phyloP scores from a whole-genome alignment of 441 rosid species.

The Erodium trifolium region DNA sequence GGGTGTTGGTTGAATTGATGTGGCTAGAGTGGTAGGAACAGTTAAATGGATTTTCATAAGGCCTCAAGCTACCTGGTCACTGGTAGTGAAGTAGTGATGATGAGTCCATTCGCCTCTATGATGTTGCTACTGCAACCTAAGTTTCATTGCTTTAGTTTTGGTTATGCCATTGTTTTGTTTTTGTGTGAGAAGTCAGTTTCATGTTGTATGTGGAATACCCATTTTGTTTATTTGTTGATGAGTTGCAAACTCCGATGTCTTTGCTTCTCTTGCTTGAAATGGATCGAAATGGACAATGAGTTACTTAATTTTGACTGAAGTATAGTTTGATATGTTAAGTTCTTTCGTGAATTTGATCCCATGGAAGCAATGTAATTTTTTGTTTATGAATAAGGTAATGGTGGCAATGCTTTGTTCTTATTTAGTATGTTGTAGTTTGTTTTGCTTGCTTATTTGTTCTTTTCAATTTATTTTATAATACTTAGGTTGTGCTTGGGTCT shows the following conservation, averaged over 20 bases:
- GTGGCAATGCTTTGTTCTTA: background rate
- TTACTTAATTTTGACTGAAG: background rate
- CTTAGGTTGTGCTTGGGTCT: background rate
- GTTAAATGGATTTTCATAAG: slow-evolving; percentile 88
- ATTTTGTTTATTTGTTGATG: too few relatives aligned
- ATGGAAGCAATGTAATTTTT: background rate
- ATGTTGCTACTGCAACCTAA: slow-evolving; percentile 73
- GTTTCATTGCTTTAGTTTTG: slow-evolving; percentile 14
- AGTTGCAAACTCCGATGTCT: background rate
- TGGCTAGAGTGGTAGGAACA: slow-evolving; percentile 67
- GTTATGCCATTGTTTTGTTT: background rate
- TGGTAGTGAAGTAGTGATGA: slow-evolving; percentile 95
- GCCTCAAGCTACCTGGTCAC: slow-evolving; percentile 72
- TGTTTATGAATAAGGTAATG: background rate
- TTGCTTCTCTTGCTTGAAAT: background rate
- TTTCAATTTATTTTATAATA: slow-evolving; percentile 5
- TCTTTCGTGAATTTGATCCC: background rate
- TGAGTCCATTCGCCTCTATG: slow-evolving; percentile 89
- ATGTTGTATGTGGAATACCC: background rate
- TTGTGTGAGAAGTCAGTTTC: background rate
- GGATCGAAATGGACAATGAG: too few relatives aligned
- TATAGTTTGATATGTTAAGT: background rate
- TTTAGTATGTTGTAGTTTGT: background rate
- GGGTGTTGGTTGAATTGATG: background rate
- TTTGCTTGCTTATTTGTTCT: background rate